These are phyloP conservation scores for Camellia granthamiana DNA, from an alignment of 148 eudicot genomes.

Conservation along the genomic window DNA sequence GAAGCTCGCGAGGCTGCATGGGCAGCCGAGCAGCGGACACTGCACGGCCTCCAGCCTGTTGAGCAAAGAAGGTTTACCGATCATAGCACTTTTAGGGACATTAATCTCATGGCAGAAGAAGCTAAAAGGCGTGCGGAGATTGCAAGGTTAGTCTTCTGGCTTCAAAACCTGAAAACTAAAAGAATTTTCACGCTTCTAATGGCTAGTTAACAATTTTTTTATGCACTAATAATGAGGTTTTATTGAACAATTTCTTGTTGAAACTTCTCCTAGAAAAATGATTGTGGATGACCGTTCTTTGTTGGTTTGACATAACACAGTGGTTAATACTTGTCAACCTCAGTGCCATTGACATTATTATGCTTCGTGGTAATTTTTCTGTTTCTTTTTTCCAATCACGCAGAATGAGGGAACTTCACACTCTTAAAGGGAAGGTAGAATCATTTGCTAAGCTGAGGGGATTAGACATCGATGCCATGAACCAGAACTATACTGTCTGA, in stretches of 20 bases:
- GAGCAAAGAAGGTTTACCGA: conserved; percentile 33
- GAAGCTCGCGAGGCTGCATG: conserved; percentile 49
- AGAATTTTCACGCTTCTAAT: no score
- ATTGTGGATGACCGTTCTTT: no score
- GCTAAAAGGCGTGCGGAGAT: conserved; percentile 60
- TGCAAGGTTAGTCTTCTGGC: conserved; percentile 39
- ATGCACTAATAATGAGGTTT: no score
- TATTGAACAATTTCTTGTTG: no score
- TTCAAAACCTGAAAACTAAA: no score
- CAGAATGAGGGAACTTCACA: conserved; percentile 59
- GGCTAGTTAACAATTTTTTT: no score
- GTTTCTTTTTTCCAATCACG: background rate
- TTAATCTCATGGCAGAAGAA: conserved; percentile 63
- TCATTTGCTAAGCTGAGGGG: conserved; percentile 44
- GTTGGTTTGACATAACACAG: background rate
- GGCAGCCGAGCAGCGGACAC: conserved; percentile 35
- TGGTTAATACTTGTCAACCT: background rate
- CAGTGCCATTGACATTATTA: background rate
- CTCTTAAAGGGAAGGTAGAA: conserved; percentile 37
- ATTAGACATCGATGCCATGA: conserved; percentile 34
- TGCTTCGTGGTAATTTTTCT: no score
- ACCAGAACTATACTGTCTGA: conserved; percentile 40
- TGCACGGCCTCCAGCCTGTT: conserved; percentile 26
- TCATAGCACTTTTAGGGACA: conserved; percentile 36
- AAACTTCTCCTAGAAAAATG: background rate